Percentiles rank a stretch among this genome's conserved stretches.
phyloP scores from a whole-genome alignment of 2,329 filamentous ascomycete genomes.

The Alternaria novae-zelandiae region DNA sequence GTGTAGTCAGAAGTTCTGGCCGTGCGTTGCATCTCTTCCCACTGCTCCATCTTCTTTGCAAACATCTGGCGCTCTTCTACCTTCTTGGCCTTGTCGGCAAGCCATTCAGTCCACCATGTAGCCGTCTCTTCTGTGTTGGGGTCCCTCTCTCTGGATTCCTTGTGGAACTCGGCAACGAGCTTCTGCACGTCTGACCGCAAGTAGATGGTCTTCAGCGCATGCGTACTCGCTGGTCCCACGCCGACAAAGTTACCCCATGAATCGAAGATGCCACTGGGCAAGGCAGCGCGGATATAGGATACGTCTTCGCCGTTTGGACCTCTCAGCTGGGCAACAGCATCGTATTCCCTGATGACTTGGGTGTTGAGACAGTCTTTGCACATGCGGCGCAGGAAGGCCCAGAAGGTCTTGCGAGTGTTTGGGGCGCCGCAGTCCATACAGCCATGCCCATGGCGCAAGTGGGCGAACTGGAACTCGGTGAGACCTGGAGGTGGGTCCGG shows the following conservation, averaged over 20 bases:
- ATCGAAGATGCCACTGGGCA: conserved; percentile 45
- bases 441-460: conserved; percentile 48
- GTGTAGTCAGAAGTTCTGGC: conserved; percentile 39
- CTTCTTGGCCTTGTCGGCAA: conserved; percentile 29
- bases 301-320: conserved; percentile 36
- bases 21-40: conserved; percentile 42
- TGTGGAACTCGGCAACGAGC: conserved; percentile 33
- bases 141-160: conserved; percentile 21
- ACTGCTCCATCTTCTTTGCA: conserved; percentile 46
- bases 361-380: conserved; percentile 47
- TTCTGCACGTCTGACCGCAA: conserved; percentile 37
- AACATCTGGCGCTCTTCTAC: conserved; percentile 42
- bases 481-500: conserved; percentile 45
- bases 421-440: conserved; percentile 48
- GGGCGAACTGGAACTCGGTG: conserved; percentile 50
- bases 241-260: conserved; percentile 50
- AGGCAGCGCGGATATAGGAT: conserved; percentile 35
- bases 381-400: conserved; percentile 52
- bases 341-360: conserved; percentile 42
- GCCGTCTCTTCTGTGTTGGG: conserved; percentile 28
- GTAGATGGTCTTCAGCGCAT: conserved; percentile 43
- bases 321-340: conserved; percentile 35
- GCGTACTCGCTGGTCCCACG: conserved; percentile 43
- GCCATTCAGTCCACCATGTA: conserved; percentile 31
- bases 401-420: conserved; percentile 51